Evolutionary conservation across 805 yeast genomes (phyloP), one percentile per base, ranked within the genome.

Genomic region (Cyberlindnera suaveolens): DNA sequence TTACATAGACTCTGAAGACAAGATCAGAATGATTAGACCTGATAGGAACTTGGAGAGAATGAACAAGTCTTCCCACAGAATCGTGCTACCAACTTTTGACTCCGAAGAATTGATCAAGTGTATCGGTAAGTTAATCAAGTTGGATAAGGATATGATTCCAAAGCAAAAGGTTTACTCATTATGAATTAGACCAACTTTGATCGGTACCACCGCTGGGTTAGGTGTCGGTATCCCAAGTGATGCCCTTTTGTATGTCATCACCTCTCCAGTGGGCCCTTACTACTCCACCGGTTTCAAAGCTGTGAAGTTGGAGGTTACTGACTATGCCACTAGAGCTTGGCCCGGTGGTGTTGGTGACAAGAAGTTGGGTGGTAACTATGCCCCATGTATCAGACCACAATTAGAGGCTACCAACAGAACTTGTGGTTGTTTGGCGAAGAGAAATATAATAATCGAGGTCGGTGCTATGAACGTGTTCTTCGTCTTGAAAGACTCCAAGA

Each of bases 271-370:
- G 29, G 98, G 98, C 40, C 97, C 98, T 20, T 91, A 91, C 76
- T 87, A 85, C 70, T 75, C 84, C 58, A 85, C 96, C 16, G 97
- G 98, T 16, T 91, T 91, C 80, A 89, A 90, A 68, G 96, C 98
- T 35, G 96, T 93, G 42, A 74, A 78, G 48, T 75, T 93, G 51
- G 96, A 91, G 70, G 97, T 97, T 53, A 90, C 96, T 31, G 96
- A 88, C 63, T 81, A 86, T 57, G 96, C 96, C 40, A 90, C 90
- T 30, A 85, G 99, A 72, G 98, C 98, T 27, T 91, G 98, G 98
- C 98, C 98, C 61, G 96, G 96, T 60, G 99, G 98, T 66, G 89
- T 81, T 56, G 99, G 99, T 68, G 85, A 91, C 78, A 83, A 79
- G 67, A 91, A 91, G 69, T 78, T 91, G 58, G 99, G 99, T 66